Base-by-base conservation (phyloP, 352 stramenopile species). In the Phytophthora palmivora region DNA sequence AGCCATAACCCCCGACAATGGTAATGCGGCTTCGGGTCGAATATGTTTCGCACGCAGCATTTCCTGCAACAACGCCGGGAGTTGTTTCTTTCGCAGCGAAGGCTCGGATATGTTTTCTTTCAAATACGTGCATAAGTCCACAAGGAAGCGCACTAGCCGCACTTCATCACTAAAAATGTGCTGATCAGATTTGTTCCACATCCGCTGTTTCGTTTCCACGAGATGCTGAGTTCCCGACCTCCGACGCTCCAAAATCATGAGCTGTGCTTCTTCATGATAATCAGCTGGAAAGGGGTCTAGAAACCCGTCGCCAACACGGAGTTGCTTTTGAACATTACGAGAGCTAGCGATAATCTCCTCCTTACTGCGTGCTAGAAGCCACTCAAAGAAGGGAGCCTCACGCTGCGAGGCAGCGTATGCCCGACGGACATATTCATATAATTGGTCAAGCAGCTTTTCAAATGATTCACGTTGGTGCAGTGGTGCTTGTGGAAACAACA, bases 101-200 rank as follows among this genome's bases (percentile, higher is more conserved):
- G 78, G 78, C n/a, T 77, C 72, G 0, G 65, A 47, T 4, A 79
- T 81, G 45, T 76, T 72, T 41, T 84, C 74, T 57, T 91, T 91
- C 42, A 91, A 39, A 58, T 74, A 88, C n/a, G 78, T 87, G 7
- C 77, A 81, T 1, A 88, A 62, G 16, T 89, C 81, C 18, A 89
- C 76, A 3, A 91, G 61, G 32, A 82, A 88, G 18, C 81, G 67
- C 30, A 89, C 78, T 14, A 91, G 62, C 43, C 79, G 72, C 37
- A 91, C 58, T 43, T 79, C 75, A 26, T 88, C 79, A 41, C 78
- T 73, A 28, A 91, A 89, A 34, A 88, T 72, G 43, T 84, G 75
- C 6, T 85, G 58, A 19, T 71, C 64, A 11, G 74, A 61, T 24
- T 70, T 76, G 53, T 76, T 82, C 47, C 53, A 66, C 24, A 82